Evolutionary conservation across 2,329 filamentous ascomycete genomes (phyloP).

Genomic region (Uncinocarpus reesii): DNA sequence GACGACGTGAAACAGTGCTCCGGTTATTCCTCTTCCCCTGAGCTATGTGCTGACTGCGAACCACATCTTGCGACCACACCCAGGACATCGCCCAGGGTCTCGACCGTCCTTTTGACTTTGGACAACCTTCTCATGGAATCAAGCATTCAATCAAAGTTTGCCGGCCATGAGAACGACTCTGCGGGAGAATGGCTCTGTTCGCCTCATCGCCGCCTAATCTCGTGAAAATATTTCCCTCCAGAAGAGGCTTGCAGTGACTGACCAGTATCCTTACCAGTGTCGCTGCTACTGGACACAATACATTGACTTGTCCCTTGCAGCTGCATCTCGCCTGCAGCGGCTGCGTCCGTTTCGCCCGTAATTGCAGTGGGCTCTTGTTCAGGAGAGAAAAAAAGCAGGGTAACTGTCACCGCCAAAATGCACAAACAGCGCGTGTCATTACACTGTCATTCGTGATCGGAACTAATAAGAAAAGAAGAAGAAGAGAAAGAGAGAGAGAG

Average conservation of each 20-base stretch:
- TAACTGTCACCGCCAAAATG: slow-evolving; percentile 3
- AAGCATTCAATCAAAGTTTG: background rate
- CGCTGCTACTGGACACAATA: background rate
- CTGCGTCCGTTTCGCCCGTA: slow-evolving; percentile 1
- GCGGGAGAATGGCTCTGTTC: background rate
- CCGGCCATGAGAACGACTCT: background rate
- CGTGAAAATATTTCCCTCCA: background rate
- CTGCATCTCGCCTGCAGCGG: slow-evolving; percentile 5
- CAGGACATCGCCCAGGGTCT: slow-evolving; percentile 2
- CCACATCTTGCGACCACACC: too few relatives aligned
- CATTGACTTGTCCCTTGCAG: background rate
- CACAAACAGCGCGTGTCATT: background rate
- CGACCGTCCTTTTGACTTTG: slow-evolving; percentile 4
- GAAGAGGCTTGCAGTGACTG: background rate
- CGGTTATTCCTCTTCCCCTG: too few relatives aligned
- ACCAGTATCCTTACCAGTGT: too few relatives aligned
- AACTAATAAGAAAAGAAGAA: background rate
- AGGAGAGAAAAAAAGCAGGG: background rate
- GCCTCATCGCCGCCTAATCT: background rate
- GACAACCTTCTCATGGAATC: slow-evolving; percentile 1
- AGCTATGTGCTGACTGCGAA: too few relatives aligned
- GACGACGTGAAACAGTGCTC: too few relatives aligned
- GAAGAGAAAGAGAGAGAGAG: background rate
- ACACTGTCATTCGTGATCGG: background rate
- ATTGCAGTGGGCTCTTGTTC: background rate